Base-by-base conservation (phyloP, 1,284 basidiomycete species). In the Phellopilus nigrolimitatus region DNA sequence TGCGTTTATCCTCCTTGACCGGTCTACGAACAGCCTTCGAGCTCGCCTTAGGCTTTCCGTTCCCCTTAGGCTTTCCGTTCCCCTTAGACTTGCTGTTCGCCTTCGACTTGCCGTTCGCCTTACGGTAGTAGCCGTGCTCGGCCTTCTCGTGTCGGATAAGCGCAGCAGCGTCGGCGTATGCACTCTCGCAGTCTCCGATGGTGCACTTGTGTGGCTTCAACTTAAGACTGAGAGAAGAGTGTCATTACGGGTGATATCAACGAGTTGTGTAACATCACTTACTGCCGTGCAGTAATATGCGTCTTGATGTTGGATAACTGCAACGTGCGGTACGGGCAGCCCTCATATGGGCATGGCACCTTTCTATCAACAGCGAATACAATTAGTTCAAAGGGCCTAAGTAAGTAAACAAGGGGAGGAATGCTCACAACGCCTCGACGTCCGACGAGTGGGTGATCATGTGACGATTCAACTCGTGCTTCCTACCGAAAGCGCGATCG, bases 201-300 rank as follows among this genome's bases (percentile, higher is more conserved):
- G 15, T 4, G 43, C 43, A 46, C 15, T 46, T 28, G 28, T 46
- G 43, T 9, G 27, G 27, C 30, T 46, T 46, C 12, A 30, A 9
- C 43, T 33, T 46, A 2, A 46, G 15, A 21, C 43, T 46, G 24
- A 12, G 5, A 46, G 13, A 8, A 27, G 15, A 3, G 5, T 15
- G 19, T 42, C 4, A 25, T 15, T 19, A 6, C n/a, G 31, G 19
- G 12, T 31, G 10, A 46, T 5, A 9, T 5, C 21, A 19, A 39
- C 15, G 37, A n/a, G n/a, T 8, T 24, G 40, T n/a, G 17, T 22
- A 24, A 22, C 9, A 22, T 10, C 9, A 33, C 43, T 46, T 34
- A 46, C 43, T 46, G 43, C 10, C 27, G 7, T 12, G 43, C 43
- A 34, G 21, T 46, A 12, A 46, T 46, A n/a, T 46, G 43, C 13